A percentile compares a stretch with the other conserved stretches of the same genome.
Conservation (phyloP, 768 basidiomycete species). For the Suillus alpinus region DNA sequence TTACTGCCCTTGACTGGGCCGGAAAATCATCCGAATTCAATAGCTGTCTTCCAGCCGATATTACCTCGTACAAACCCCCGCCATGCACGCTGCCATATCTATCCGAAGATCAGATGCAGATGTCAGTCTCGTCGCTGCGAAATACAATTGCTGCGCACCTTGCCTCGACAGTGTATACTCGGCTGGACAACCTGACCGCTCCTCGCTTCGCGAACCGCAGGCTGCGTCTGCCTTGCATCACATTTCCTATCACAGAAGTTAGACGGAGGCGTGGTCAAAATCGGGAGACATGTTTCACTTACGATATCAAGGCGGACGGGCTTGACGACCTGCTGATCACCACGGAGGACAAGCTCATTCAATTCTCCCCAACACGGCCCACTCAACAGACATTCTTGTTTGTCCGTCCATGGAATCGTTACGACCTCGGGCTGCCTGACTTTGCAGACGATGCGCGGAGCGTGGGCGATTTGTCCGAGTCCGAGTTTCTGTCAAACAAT, state of each 20-base stretch:
- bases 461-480: neutral
- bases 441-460: neutral
- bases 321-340: neutral
- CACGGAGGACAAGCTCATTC: neutral
- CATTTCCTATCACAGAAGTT: neutral
- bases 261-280: neutral
- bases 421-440: neutral
- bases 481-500: neutral
- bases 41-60: neutral
- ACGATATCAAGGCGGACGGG: neutral
- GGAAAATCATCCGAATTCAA: neutral
- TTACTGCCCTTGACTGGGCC: no score
- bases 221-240: neutral
- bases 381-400: neutral
- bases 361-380: neutral
- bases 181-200: neutral
- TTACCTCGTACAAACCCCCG: neutral
- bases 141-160: neutral
- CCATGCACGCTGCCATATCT: neutral
- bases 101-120: neutral
- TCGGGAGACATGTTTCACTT: neutral
- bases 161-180: neutral
- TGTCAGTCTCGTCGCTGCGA: neutral
- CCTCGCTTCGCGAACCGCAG: neutral
- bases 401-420: neutral